Percentiles rank a stretch among this genome's conserved stretches.
These are phyloP conservation scores for Biancaea sappan DNA, from an alignment of 306 rosid genomes.

Conservation along the genomic window DNA sequence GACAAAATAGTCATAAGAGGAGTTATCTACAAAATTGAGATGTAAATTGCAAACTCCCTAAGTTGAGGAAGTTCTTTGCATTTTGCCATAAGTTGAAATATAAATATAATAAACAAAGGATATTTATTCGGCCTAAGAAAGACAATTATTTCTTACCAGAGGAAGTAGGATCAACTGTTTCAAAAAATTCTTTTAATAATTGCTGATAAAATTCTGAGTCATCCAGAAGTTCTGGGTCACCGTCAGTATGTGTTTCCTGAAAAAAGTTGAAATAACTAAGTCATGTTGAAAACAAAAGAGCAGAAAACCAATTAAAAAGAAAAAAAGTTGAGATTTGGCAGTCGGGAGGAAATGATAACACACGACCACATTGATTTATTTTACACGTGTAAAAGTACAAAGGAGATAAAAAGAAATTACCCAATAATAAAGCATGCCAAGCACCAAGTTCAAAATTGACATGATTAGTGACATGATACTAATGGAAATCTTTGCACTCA, in stretches of 20 bases:
- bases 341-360: not conserved
- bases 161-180: constrained; percentile 78
- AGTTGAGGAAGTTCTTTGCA: too few relatives aligned
- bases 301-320: too few relatives aligned
- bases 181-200: constrained; percentile 79
- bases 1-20: too few relatives aligned
- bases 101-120: not conserved
- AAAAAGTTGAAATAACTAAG: constrained; percentile 21
- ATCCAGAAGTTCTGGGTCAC: constrained; percentile 81
- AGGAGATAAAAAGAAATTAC: not conserved
- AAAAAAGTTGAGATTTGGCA: not conserved
- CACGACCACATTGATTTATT: not conserved
- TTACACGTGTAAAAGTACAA: not conserved
- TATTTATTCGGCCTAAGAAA: constrained; percentile 8
- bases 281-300: constrained; percentile 1
- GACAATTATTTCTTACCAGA: constrained; percentile 52
- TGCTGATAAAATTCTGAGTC: constrained; percentile 93
- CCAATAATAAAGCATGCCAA: not conserved
- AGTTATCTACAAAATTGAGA: too few relatives aligned
- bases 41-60: too few relatives aligned
- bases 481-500: too few relatives aligned
- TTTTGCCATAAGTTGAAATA: constrained; percentile 13
- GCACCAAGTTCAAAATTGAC: too few relatives aligned
- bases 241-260: constrained; percentile 59
- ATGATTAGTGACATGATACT: too few relatives aligned